Conservation (phyloP, 352 stramenopile genomes). For the Phytopythium oedochilum region DNA sequence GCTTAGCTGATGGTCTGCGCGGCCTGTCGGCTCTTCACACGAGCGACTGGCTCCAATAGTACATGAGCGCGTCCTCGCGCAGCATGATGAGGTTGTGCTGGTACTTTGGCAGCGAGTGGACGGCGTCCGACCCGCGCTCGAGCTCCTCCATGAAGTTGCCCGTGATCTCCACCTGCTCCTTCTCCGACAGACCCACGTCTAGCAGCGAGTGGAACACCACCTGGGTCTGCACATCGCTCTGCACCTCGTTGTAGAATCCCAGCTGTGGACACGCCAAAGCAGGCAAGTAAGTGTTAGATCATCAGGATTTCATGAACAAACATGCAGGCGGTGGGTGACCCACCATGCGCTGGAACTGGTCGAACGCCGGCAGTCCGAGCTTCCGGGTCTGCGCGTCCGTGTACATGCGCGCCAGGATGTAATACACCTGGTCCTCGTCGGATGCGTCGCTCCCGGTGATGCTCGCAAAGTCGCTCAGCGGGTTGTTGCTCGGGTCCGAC, state of each 20-base stretch:
- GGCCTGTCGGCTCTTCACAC: slow-evolving; percentile 15
- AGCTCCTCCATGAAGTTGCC: slow-evolving; percentile 58
- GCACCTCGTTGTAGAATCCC: slow-evolving; percentile 75
- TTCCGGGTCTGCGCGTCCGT: slow-evolving; percentile 60
- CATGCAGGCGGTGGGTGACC: no score
- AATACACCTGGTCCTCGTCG: slow-evolving; percentile 77
- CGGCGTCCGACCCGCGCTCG: slow-evolving; percentile 49
- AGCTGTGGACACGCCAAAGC: slow-evolving; percentile 25
- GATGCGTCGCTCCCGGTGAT: slow-evolving; percentile 17
- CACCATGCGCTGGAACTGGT: slow-evolving; percentile 74
- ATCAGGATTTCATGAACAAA: no score
- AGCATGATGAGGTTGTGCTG: slow-evolving; percentile 82
- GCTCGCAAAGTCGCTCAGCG: slow-evolving; percentile 39
- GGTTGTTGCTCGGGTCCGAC: slow-evolving; percentile 13
- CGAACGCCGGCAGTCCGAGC: slow-evolving; percentile 75
- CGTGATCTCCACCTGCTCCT: slow-evolving; percentile 65
- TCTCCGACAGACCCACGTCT: slow-evolving; percentile 48
- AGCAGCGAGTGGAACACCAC: slow-evolving; percentile 71
- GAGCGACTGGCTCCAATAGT: slow-evolving; percentile 83
- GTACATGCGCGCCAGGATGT: slow-evolving; percentile 79
- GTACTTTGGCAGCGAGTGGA: slow-evolving; percentile 82
- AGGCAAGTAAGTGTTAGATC: not conserved
- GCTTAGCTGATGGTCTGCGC: not conserved
- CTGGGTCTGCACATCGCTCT: slow-evolving; percentile 67
- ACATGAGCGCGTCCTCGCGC: slow-evolving; percentile 83